A percentile compares a stretch with the other conserved stretches of the same genome.
Evolutionary conservation across 2,329 filamentous ascomycete species (phyloP).

Genomic region (Sphaerulina populicola): DNA sequence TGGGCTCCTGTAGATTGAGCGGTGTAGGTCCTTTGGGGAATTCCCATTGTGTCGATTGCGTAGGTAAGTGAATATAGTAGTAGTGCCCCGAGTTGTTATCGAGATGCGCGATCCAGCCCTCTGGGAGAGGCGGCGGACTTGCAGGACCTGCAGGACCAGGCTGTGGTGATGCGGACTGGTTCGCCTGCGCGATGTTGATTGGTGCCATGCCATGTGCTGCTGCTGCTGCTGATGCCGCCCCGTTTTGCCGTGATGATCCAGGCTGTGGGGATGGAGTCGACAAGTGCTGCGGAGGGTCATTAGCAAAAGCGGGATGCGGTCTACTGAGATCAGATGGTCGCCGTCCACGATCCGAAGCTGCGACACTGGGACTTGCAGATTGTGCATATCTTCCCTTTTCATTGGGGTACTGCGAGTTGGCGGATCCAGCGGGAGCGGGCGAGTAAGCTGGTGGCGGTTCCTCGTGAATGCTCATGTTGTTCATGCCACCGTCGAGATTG

Average conservation of each 20-base stretch:
- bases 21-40: conserved; percentile 94
- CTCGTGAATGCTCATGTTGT: conserved; percentile 68
- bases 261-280: conserved; percentile 38
- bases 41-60: conserved; percentile 96
- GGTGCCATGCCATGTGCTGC: conserved; percentile 32
- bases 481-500: conserved; percentile 71
- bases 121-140: conserved; percentile 85
- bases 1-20: conserved; percentile 71
- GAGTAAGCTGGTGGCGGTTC: conserved; percentile 95
- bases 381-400: conserved; percentile 60
- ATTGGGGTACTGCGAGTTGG: conserved; percentile 56
- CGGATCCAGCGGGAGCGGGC: conserved; percentile 35
- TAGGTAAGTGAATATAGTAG: conserved; percentile 95
- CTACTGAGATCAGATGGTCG: conserved; percentile 38
- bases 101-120: conserved; percentile 96
- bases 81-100: conserved; percentile 95
- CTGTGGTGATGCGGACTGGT: conserved; percentile 19
- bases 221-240: neutral
- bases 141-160: conserved; percentile 50
- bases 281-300: conserved; percentile 50
- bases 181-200: conserved; percentile 36
- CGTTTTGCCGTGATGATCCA: conserved; percentile 35
- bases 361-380: conserved; percentile 26
- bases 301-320: conserved; percentile 83
- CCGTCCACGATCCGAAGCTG: conserved; percentile 22